phyloP scores from a whole-genome alignment of 148 eudicot species.

The Rheum nobile region DNA sequence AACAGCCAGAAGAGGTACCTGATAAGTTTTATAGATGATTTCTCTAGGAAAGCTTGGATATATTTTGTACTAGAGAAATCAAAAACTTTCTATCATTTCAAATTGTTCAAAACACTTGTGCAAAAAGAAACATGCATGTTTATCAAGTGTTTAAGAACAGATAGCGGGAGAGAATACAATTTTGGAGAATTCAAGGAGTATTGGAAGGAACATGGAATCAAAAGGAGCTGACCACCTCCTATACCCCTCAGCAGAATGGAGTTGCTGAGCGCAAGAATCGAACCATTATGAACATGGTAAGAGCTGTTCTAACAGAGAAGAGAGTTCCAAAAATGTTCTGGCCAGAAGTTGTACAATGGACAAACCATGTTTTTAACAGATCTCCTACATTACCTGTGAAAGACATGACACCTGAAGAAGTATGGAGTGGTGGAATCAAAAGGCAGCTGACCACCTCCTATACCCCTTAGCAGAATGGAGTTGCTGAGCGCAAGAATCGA shows the following conservation, averaged over 20 bases:
- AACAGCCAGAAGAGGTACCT: not conserved
- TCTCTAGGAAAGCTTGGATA: slow-evolving; percentile 6
- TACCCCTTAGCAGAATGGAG: not conserved
- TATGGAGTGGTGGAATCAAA: not conserved
- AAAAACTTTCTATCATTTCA: slow-evolving; percentile 7
- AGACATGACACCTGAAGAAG: not conserved
- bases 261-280: too few species aligned
- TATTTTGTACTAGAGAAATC: slow-evolving; percentile 6
- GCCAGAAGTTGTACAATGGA: not conserved
- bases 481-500: not conserved
- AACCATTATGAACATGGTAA: too few species aligned
- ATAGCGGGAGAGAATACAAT: not conserved
- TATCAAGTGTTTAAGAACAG: not conserved
- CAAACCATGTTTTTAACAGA: not conserved
- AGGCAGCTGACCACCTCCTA: not conserved
- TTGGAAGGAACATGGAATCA: not conserved
- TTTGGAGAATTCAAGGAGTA: not conserved
- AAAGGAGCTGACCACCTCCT: too few species aligned
- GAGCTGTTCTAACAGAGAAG: too few species aligned
- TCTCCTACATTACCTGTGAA: not conserved
- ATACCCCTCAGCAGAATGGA: too few species aligned
- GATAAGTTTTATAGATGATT: slow-evolving; percentile 7
- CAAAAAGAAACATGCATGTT: slow-evolving; percentile 6
- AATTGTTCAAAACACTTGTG: slow-evolving; percentile 1
- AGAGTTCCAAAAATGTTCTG: too few species aligned